Evolutionary conservation across 192 early-diverging fungal species (phyloP), one percentile per base, ranked within the genome.

Genomic region (Coemansia pectinata): DNA sequence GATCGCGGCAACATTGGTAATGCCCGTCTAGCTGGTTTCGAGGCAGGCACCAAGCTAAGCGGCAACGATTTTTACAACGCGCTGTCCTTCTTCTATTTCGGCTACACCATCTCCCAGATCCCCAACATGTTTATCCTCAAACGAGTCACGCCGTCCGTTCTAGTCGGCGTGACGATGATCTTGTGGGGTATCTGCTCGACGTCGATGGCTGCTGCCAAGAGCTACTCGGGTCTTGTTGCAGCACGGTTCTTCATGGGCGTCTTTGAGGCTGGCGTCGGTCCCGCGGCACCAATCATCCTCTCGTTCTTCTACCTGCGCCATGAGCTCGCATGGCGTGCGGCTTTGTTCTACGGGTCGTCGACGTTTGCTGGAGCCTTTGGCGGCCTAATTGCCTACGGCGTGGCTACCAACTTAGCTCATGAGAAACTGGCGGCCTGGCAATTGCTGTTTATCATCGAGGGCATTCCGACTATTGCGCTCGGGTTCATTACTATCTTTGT

Each of bases 111-210:
- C 36, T 93, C 90, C 63, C 91, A 95, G 74, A 80, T 95, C 8
- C 93, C 92, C 5, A 89, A 89, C 47, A 95, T 93, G 84, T 80
- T 91, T 58, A 74, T 92, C 15, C 70, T 94, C 58, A 91, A 90
- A 19, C 85, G 81, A 5, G 71, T 89, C 42, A 83, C 83, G n/a
- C 85, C 92, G 12, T 33, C 85, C 2, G 59, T 80, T 2, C 90
- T 92, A 85, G 78, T 91, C 25, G 86, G 85, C 21, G 65, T 86
- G 0, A 86, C 90, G 10, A 89, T 89, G 88, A 23, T 90, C n/a
- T 53, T 87, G 45, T 91, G 89, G 90, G 93, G 93, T 10, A 77
- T 88, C 57, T 80, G 87, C 66, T 88, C 90, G 44, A 79, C 88
- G 5, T 80, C 71, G 2, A 85, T 90, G 74, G 91, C 90, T 0